phyloP scores from a whole-genome alignment of 192 early-diverging fungal species.

The Lobulomyces angularis region DNA sequence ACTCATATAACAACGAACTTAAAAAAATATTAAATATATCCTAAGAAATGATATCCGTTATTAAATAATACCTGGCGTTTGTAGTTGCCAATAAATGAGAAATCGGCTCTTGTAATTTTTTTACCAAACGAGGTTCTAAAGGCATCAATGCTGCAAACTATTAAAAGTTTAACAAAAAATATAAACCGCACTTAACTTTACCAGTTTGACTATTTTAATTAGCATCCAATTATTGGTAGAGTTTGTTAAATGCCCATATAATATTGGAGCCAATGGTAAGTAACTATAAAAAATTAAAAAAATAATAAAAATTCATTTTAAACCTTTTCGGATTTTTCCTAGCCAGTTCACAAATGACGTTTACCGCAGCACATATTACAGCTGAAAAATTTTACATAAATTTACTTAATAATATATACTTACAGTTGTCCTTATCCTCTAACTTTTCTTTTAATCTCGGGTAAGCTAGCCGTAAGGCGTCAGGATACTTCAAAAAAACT shows the following conservation, averaged over 20 bases:
- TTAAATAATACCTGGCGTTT: slow-evolving; percentile 83
- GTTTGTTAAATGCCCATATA: slow-evolving; percentile 82
- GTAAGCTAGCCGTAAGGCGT: slow-evolving; percentile 68
- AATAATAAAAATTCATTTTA: too few relatives aligned
- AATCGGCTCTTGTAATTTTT: slow-evolving; percentile 75
- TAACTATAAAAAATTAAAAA: too few relatives aligned
- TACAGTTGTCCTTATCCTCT: slow-evolving; percentile 84
- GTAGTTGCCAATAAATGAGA: slow-evolving; percentile 77
- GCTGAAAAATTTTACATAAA: slow-evolving; percentile 24
- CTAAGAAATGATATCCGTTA: too few relatives aligned
- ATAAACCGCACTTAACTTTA: slow-evolving; percentile 18
- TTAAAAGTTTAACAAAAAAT: slow-evolving; percentile 3
- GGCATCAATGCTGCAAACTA: slow-evolving; percentile 86
- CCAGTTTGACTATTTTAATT: slow-evolving; percentile 98
- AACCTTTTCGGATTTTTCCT: slow-evolving; percentile 80
- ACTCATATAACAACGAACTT: slow-evolving; percentile 97
- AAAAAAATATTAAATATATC: too few relatives aligned
- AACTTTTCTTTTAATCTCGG: slow-evolving; percentile 74
- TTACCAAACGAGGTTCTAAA: slow-evolving; percentile 81
- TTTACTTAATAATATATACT: slow-evolving; percentile 9
- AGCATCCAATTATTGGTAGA: slow-evolving; percentile 97
- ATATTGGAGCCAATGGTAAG: slow-evolving; percentile 82
- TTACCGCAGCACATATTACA: slow-evolving; percentile 85
- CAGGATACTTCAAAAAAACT: slow-evolving; percentile 80
- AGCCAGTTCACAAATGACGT: slow-evolving; percentile 93